These are phyloP conservation scores for Neurospora sp. DNA, from an alignment of 2,329 filamentous ascomycete species.

Conservation along the genomic window DNA sequence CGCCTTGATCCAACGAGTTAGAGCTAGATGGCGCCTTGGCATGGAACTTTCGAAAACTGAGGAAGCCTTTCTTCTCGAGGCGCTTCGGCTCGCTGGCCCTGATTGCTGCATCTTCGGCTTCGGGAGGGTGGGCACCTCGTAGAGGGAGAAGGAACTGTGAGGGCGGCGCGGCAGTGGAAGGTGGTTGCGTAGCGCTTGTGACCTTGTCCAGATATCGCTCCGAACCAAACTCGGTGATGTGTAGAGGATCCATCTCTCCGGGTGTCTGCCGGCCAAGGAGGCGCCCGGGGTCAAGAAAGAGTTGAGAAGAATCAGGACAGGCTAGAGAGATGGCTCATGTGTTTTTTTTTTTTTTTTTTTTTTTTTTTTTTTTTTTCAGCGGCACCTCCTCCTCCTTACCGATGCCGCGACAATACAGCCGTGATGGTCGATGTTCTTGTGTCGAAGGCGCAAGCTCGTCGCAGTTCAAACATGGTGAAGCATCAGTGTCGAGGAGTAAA, in stretches of 20 bases:
- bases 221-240: slow-evolving; percentile 58
- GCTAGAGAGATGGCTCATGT: neutral
- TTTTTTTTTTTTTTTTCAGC: too few species aligned
- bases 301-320: slow-evolving; percentile 7
- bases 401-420: slow-evolving; percentile 11
- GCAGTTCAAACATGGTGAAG: slow-evolving; percentile 25
- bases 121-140: slow-evolving; percentile 14
- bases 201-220: slow-evolving; percentile 55
- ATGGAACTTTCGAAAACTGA: slow-evolving; percentile 29
- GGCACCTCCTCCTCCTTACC: slow-evolving; percentile 7
- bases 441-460: slow-evolving; percentile 17
- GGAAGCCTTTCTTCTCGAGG: slow-evolving; percentile 27
- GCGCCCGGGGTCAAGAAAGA: slow-evolving; percentile 8
- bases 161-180: slow-evolving; percentile 1
- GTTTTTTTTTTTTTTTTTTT: neutral
- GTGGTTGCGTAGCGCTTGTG: slow-evolving; percentile 27
- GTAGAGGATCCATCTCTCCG: slow-evolving; percentile 46
- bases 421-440: slow-evolving; percentile 8
- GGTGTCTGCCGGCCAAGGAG: slow-evolving; percentile 12
- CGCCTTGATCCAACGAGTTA: slow-evolving; percentile 16
- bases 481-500: slow-evolving; percentile 16
- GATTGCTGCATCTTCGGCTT: slow-evolving; percentile 10
- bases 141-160: slow-evolving; percentile 22
- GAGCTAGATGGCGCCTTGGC: slow-evolving; percentile 4
- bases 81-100: slow-evolving; percentile 18